Evolutionary conservation across 768 basidiomycete species (phyloP).

Genomic region (Tulasnella sp.): DNA sequence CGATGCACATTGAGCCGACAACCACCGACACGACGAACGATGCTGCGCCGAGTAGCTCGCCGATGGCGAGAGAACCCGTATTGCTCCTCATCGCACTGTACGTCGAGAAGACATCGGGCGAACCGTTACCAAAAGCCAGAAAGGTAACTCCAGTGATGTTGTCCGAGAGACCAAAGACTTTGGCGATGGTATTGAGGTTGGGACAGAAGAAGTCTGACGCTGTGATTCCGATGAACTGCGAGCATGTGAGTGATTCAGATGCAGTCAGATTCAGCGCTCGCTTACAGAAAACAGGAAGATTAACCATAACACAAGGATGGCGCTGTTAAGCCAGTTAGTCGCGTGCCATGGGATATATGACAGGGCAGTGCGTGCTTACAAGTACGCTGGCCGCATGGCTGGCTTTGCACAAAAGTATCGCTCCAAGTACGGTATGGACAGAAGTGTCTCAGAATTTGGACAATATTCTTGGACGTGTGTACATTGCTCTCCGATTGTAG

Average conservation of each 20-base stretch:
- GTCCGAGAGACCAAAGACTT: slow-evolving; percentile 77
- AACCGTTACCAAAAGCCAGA: slow-evolving; percentile 93
- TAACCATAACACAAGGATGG: slow-evolving; percentile 62
- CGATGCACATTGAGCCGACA: slow-evolving; percentile 95
- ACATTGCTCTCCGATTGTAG: slow-evolving; percentile 45
- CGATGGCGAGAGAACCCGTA: slow-evolving; percentile 84
- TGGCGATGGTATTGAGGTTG: slow-evolving; percentile 82
- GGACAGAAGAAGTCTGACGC: slow-evolving; percentile 98
- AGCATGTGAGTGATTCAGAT: background rate
- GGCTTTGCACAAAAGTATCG: slow-evolving; percentile 57
- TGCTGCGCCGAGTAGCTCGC: slow-evolving; percentile 90
- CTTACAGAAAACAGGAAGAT: slow-evolving; percentile 72
- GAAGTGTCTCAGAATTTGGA: slow-evolving; percentile 46
- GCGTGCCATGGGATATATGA: background rate
- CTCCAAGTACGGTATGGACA: slow-evolving; percentile 57
- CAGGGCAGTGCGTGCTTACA: slow-evolving; percentile 25
- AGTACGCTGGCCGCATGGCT: slow-evolving; percentile 45
- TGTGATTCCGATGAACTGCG: slow-evolving; percentile 59
- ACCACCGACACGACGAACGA: slow-evolving; percentile 94
- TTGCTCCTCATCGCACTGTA: slow-evolving; percentile 81
- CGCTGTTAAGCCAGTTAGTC: slow-evolving; percentile 11
- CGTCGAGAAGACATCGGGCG: slow-evolving; percentile 92
- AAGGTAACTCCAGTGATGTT: slow-evolving; percentile 95
- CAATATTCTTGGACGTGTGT: slow-evolving; percentile 49
- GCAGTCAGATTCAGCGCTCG: background rate